These are phyloP conservation scores for Gossypium longicalyx DNA, from an alignment of 345 rosid species.

Conservation along the genomic window DNA sequence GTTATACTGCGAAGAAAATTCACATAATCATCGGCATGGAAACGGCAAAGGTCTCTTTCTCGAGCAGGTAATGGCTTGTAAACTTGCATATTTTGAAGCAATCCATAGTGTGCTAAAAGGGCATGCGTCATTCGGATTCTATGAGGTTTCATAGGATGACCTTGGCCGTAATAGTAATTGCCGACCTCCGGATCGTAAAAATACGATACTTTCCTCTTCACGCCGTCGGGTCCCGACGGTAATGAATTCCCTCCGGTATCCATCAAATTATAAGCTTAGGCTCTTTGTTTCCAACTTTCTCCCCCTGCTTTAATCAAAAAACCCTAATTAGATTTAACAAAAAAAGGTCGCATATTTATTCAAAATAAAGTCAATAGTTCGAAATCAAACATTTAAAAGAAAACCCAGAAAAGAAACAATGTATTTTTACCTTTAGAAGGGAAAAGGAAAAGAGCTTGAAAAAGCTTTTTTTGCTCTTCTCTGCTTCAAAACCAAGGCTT, in stretches of 20 bases:
- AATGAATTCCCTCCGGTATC: conserved; percentile 59
- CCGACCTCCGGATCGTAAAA: conserved; percentile 74
- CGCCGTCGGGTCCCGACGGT: conserved; percentile 54
- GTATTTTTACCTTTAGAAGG: no score
- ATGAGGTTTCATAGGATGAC: conserved; percentile 67
- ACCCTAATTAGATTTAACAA: neutral
- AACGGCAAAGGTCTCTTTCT: conserved; percentile 68
- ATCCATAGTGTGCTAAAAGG: conserved; percentile 49
- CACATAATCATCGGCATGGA: conserved; percentile 67
- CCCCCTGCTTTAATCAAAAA: neutral
- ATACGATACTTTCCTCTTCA: conserved; percentile 61
- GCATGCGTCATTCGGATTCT: conserved; percentile 61
- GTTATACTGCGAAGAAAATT: conserved; percentile 58
- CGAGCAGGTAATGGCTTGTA: conserved; percentile 59
- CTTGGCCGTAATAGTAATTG: conserved; percentile 63
- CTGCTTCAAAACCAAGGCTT: no score
- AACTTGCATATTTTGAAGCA: conserved; percentile 72
- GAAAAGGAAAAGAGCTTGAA: no score
- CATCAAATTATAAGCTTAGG: conserved; percentile 21
- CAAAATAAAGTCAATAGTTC: no score
- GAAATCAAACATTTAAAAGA: no score
- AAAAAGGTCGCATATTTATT: no score
- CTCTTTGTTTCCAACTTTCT: conserved; percentile 3
- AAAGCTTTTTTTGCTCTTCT: no score
- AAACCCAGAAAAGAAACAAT: no score